phyloP scores from a whole-genome alignment of 2,329 filamentous ascomycete species.

The Sarocladium strictum region DNA sequence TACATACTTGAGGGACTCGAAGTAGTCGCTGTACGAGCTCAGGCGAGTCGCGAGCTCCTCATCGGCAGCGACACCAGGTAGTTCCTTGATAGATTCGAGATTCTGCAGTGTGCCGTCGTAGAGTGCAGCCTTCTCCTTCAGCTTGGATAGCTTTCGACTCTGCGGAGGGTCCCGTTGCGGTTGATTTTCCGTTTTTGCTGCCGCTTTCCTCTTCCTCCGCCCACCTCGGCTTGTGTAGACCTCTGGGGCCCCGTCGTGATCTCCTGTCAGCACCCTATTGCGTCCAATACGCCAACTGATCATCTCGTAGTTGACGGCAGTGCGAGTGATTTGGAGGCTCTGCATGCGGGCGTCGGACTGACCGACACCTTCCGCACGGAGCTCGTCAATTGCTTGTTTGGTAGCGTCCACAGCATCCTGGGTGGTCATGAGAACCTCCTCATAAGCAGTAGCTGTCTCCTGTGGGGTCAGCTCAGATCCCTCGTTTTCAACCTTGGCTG shows the following conservation, averaged over 20 bases:
- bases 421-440: slow-evolving; percentile 81
- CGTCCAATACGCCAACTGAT: slow-evolving; percentile 93
- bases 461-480: slow-evolving; percentile 40
- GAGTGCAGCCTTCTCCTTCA: slow-evolving; percentile 81
- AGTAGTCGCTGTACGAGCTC: slow-evolving; percentile 75
- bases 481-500: slow-evolving; percentile 37
- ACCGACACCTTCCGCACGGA: slow-evolving; percentile 74
- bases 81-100: slow-evolving; percentile 80
- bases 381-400: slow-evolving; percentile 86
- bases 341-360: slow-evolving; percentile 86
- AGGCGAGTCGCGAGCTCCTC: slow-evolving; percentile 68
- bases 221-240: slow-evolving; percentile 44
- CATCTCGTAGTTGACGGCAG: slow-evolving; percentile 89
- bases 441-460: slow-evolving; percentile 81
- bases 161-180: slow-evolving; percentile 57
- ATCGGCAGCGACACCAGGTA: slow-evolving; percentile 86
- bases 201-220: slow-evolving; percentile 44
- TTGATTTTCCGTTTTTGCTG: slow-evolving; percentile 34
- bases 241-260: slow-evolving; percentile 65
- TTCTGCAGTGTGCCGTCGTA: slow-evolving; percentile 91
- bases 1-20: slow-evolving; percentile 76
- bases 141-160: slow-evolving; percentile 68
- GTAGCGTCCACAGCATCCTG: slow-evolving; percentile 94
- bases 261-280: slow-evolving; percentile 83
- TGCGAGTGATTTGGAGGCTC: slow-evolving; percentile 83